Conservation (phyloP, 495 filamentous ascomycete genomes). For the Penicillium paxilli region DNA sequence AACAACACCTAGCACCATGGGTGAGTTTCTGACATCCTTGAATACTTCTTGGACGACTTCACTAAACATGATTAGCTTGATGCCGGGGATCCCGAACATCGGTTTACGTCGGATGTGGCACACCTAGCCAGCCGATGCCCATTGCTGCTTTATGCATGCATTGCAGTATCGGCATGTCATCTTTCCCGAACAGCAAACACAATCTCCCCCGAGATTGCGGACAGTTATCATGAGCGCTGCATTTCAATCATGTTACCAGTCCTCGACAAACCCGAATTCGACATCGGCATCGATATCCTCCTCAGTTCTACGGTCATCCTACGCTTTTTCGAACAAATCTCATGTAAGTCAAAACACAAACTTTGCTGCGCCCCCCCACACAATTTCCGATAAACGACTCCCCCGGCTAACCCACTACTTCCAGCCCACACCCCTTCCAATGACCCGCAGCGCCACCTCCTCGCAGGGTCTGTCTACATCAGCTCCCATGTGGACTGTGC, state of each 20-base stretch:
- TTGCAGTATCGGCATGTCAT: constrained; percentile 43
- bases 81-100: constrained; percentile 36
- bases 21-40: constrained; percentile 15
- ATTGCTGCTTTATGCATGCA: constrained; percentile 39
- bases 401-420: neutral
- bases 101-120: constrained; percentile 37
- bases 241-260: constrained; percentile 42
- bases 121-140: constrained; percentile 35
- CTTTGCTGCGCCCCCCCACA: neutral
- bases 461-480: constrained; percentile 46
- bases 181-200: constrained; percentile 37
- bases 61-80: constrained; percentile 31
- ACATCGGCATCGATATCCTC: constrained; percentile 41
- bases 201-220: constrained; percentile 33
- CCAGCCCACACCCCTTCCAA: constrained; percentile 37
- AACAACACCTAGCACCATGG: constrained; percentile 38
- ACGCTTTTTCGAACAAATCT: constrained; percentile 45
- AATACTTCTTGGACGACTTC: neutral
- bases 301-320: constrained; percentile 43
- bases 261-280: constrained; percentile 34
- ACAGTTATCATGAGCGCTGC: constrained; percentile 44
- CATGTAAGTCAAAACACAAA: constrained; percentile 24
- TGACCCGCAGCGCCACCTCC: constrained; percentile 40
- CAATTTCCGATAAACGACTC: neutral
- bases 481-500: constrained; percentile 43